Evolutionary conservation across 352 stramenopile species (phyloP).

Genomic region (Pythium pyrilobum): DNA sequence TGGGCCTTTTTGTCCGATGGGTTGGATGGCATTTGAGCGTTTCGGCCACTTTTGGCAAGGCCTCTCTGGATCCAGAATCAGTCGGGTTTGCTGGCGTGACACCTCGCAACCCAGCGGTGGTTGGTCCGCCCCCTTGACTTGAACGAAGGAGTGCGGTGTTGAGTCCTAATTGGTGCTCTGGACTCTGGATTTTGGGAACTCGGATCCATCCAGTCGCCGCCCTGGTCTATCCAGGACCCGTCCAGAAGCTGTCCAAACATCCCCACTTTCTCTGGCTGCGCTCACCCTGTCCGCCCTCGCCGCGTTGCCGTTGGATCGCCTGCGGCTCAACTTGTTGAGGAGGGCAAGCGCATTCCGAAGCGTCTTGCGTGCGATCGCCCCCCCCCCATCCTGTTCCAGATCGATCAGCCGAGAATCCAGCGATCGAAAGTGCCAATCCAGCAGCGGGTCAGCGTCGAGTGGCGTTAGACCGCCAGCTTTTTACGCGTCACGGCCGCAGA

Average conservation of each 20-base stretch:
- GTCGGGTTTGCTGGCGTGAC: too few species aligned
- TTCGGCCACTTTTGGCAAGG: too few species aligned
- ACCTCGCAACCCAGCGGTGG: too few species aligned
- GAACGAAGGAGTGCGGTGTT: not conserved
- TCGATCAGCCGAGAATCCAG: not conserved
- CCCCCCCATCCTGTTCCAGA: too few species aligned
- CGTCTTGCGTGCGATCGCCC: too few species aligned
- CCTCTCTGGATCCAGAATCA: conserved; percentile 2
- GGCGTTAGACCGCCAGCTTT: conserved; percentile 13
- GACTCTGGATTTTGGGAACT: too few species aligned
- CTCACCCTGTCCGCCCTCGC: too few species aligned
- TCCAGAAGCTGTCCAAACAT: not conserved
- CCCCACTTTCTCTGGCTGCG: too few species aligned
- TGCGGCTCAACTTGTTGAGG: not conserved
- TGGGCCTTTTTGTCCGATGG: too few species aligned
- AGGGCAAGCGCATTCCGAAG: not conserved
- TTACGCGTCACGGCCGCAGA: conserved; percentile 7
- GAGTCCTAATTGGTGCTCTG: too few species aligned
- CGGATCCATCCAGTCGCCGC: not conserved
- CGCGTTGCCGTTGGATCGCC: not conserved
- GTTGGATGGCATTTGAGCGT: too few species aligned
- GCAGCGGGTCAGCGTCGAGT: conserved; percentile 1
- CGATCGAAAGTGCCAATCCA: not conserved
- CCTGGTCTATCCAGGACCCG: not conserved
- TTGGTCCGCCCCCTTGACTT: not conserved